Conservation (phyloP, 345 rosid species). For the Arabidopsis arenosa region DNA sequence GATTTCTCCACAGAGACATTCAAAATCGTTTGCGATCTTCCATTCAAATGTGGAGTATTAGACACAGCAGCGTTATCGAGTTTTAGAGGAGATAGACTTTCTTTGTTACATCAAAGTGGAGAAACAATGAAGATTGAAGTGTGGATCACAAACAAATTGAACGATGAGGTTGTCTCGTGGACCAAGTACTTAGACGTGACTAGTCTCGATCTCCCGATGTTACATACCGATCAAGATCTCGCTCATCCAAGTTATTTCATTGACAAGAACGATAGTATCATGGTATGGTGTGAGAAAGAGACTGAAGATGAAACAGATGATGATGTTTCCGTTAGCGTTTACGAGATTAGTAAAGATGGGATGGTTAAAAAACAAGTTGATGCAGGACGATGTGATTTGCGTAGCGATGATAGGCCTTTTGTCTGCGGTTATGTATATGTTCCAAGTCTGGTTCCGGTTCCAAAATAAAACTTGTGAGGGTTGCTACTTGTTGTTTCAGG, state of each 20-base stretch:
- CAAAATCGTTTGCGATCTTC: constrained; percentile 13
- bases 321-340: constrained; percentile 26
- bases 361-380: constrained; percentile 1
- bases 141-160: constrained; percentile 32
- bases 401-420: constrained; percentile 2
- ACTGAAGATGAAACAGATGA: constrained; percentile 6
- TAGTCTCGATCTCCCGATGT: constrained; percentile 29
- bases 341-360: constrained; percentile 36
- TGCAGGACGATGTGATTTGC: constrained; percentile 24
- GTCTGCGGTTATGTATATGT: constrained; percentile 23
- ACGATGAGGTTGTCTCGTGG: constrained; percentile 34
- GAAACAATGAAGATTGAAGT: constrained; percentile 37
- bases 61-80: constrained; percentile 37
- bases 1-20: constrained; percentile 31
- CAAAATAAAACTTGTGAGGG: constrained; percentile 20
- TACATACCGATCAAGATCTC: constrained; percentile 38
- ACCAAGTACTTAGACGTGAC: constrained; percentile 28
- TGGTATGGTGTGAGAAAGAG: constrained; percentile 36
- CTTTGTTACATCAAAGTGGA: constrained; percentile 33
- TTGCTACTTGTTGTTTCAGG: constrained; percentile 1
- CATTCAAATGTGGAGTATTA: constrained; percentile 1
- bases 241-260: constrained; percentile 40
- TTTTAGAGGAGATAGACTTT: constrained; percentile 40
- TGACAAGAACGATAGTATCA: constrained; percentile 24
- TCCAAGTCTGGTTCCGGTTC: constrained; percentile 43